Percentiles rank a stretch among this genome's conserved stretches.
Conservation (phyloP, 2,329 filamentous ascomycete genomes). For the Cladosporium sp. region DNA sequence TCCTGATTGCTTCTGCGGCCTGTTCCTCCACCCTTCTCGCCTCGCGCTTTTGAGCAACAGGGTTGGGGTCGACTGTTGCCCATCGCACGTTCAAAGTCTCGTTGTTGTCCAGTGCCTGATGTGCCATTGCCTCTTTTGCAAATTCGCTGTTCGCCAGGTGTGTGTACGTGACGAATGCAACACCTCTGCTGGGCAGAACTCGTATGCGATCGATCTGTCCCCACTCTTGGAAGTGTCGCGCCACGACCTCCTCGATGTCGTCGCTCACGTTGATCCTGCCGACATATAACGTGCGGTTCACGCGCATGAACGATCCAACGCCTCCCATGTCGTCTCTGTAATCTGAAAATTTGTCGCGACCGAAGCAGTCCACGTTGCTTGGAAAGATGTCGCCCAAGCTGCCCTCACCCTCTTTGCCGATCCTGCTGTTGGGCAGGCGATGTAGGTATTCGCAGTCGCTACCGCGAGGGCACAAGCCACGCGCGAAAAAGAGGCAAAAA, state of each 20-base stretch:
- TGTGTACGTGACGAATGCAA: slow-evolving; percentile 90
- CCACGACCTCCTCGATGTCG: slow-evolving; percentile 94
- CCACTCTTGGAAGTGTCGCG: slow-evolving; percentile 95
- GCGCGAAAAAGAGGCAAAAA: slow-evolving; percentile 89
- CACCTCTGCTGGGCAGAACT: slow-evolving; percentile 82
- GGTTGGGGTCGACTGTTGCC: slow-evolving; percentile 96
- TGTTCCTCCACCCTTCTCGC: slow-evolving; percentile 88
- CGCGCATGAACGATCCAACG: slow-evolving; percentile 86
- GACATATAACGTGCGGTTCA: slow-evolving; percentile 91
- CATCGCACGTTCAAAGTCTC: slow-evolving; percentile 95
- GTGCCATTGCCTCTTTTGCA: slow-evolving; percentile 79
- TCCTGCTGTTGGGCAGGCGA: slow-evolving; percentile 62
- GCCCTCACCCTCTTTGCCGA: slow-evolving; percentile 32
- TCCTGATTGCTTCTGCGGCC: slow-evolving; percentile 85
- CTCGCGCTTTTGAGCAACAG: slow-evolving; percentile 88
- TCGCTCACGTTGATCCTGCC: slow-evolving; percentile 93
- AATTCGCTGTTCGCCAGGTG: slow-evolving; percentile 90
- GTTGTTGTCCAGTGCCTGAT: slow-evolving; percentile 84
- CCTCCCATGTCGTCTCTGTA: slow-evolving; percentile 98
- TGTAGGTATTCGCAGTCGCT: slow-evolving; percentile 94
- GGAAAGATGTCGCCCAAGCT: slow-evolving; percentile 81
- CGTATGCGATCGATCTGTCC: slow-evolving; percentile 82
- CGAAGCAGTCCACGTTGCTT: slow-evolving; percentile 92
- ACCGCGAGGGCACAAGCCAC: slow-evolving; percentile 78
- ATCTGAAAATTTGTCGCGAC: slow-evolving; percentile 85